phyloP scores from a whole-genome alignment of 805 yeast genomes.

The Candida loeiensis region DNA sequence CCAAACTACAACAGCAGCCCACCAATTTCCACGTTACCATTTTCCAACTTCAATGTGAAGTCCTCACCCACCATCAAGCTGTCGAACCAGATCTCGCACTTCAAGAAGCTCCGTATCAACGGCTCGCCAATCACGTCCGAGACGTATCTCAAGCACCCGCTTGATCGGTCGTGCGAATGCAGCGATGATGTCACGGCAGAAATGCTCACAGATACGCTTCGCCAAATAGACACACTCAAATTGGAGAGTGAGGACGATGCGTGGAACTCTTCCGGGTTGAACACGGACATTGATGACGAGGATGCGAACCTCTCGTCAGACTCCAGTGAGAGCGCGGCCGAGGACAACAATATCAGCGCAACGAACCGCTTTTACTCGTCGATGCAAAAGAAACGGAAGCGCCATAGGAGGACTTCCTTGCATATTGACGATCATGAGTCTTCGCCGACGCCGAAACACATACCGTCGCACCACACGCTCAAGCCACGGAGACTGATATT shows the following conservation, averaged over 20 bases:
- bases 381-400: constrained; percentile 14
- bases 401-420: constrained; percentile 12
- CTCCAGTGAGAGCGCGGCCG: constrained; percentile 9
- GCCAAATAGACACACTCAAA: constrained; percentile 9
- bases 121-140: constrained; percentile 33
- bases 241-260: constrained; percentile 17
- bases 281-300: constrained; percentile 17
- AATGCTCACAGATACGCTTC: constrained; percentile 10
- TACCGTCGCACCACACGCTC: constrained; percentile 40
- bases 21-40: constrained; percentile 12
- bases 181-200: constrained; percentile 1
- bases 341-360: constrained; percentile 7
- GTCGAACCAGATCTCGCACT: constrained; percentile 35
- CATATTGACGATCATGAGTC: neutral
- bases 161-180: constrained; percentile 4
- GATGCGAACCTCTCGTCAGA: constrained; percentile 7
- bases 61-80: constrained; percentile 38
- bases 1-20: constrained; percentile 12
- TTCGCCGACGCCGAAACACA: constrained; percentile 39
- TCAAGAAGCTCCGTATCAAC: constrained; percentile 40
- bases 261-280: constrained; percentile 26
- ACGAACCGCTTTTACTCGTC: constrained; percentile 22
- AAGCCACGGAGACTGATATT: constrained; percentile 42
- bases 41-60: constrained; percentile 20
- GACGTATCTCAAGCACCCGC: constrained; percentile 12